Conservation (phyloP, 306 rosid genomes). For the Parietaria judaica region DNA sequence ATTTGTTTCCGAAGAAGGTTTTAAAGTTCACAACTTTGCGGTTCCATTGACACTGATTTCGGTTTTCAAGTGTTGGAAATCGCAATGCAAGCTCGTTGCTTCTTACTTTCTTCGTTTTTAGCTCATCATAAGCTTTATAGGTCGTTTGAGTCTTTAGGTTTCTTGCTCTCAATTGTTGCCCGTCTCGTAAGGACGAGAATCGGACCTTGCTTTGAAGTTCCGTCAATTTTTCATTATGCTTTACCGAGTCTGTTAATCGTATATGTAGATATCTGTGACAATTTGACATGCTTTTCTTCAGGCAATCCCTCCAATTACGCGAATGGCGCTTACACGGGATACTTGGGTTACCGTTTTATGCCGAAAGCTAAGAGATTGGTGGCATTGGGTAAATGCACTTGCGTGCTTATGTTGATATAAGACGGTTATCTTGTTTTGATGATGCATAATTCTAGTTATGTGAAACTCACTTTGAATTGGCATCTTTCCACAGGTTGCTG, state of each 20-base stretch:
- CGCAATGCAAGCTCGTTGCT: constrained; percentile 2
- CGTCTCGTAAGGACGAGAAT: too few species aligned
- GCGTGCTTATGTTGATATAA: constrained; percentile 19
- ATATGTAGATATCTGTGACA: too few species aligned
- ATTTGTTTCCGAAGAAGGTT: neutral
- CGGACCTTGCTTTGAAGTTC: too few species aligned
- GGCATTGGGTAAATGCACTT: constrained; percentile 85
- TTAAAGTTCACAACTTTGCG: constrained; percentile 10
- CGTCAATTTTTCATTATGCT: too few species aligned
- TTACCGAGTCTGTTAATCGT: too few species aligned
- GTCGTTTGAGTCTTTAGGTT: too few species aligned
- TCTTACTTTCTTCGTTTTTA: neutral
- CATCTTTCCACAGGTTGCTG: constrained; percentile 68
- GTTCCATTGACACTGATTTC: constrained; percentile 10
- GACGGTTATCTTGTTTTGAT: constrained; percentile 2
- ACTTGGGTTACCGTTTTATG: constrained; percentile 96
- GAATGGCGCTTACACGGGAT: constrained; percentile 97
- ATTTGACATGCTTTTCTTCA: constrained; percentile 25
- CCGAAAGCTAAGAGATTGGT: constrained; percentile 98
- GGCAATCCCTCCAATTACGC: constrained; percentile 96
- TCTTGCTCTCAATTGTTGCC: too few species aligned
- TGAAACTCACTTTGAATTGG: constrained; percentile 25
- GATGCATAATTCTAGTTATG: constrained; percentile 14
- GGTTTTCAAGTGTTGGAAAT: constrained; percentile 16
- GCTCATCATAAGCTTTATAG: neutral